phyloP scores from a whole-genome alignment of 1,284 basidiomycete species.

The Ustilago cynodontis region DNA sequence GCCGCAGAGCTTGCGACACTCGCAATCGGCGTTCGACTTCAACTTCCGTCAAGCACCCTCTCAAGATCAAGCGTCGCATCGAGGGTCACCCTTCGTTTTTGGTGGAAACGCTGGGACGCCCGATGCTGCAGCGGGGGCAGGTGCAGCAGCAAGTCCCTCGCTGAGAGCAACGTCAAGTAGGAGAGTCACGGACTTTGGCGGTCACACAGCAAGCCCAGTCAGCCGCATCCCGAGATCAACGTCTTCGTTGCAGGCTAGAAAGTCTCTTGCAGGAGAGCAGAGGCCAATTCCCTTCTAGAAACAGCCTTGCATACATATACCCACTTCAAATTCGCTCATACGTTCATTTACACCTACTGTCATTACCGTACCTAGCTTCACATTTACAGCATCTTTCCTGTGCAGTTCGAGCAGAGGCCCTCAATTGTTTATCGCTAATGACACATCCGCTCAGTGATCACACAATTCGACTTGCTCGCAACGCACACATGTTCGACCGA shows the following conservation, averaged over 20 bases:
- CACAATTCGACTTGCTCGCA: not conserved
- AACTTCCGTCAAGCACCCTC: slow-evolving; percentile 2
- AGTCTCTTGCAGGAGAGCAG: slow-evolving; percentile 8
- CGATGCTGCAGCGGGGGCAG: not conserved
- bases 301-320: slow-evolving; percentile 3
- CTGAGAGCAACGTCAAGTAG: slow-evolving; percentile 2
- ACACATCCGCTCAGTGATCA: not conserved
- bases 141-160: slow-evolving; percentile 8
- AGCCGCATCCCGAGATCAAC: slow-evolving; percentile 34
- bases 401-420: not conserved
- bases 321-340: not conserved
- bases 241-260: slow-evolving; percentile 17
- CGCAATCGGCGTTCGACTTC: slow-evolving; percentile 31
- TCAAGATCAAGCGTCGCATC: not conserved
- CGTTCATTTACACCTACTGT: not conserved
- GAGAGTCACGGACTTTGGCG: slow-evolving; percentile 27
- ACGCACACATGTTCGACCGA: not conserved
- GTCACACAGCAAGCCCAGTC: slow-evolving; percentile 8
- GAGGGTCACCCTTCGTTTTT: slow-evolving; percentile 28
- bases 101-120: slow-evolving; percentile 5
- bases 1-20: slow-evolving; percentile 14
- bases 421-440: not conserved
- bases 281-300: slow-evolving; percentile 11
- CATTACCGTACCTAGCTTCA: not conserved
- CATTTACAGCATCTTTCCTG: no score